Base-by-base conservation (phyloP, 2,329 filamentous ascomycete genomes). In the Plectosphaerella sp. region DNA sequence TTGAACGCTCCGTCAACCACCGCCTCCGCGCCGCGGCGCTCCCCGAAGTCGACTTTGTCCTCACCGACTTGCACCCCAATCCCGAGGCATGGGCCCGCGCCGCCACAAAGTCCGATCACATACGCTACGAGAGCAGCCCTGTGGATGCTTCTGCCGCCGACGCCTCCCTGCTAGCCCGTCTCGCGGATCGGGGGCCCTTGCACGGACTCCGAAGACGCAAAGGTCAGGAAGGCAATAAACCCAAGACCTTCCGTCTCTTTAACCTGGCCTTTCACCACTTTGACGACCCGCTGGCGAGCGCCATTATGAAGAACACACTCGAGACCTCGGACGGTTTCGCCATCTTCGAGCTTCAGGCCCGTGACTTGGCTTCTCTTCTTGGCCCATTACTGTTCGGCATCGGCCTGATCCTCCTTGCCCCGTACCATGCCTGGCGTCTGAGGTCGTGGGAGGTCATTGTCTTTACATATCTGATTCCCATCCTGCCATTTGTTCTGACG, bases 181-280 rank as follows among this genome's bases (percentile, higher is more conserved):
- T 62, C 24, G 51, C 49, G 4, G 35, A 33, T 9, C 43, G 43
- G 14, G 20, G 18, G 11, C 14, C 48, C 48, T 22, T 33, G 22
- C 22, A 41, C 39, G n/a, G 20, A 24, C 22, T 28, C 10, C 24
- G 24, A 12, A 11, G 22, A 24, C 16, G 47, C 37, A 37, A 41
- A 22, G 24, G 14, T 37, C 5, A n/a, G 35, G 15, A 18, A 8
- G 5, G 18, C 48, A 9, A 6, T 58, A 71, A 69, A 4, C 72
- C 71, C 47, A 78, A 75, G 61, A 78, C 88, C 20, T 87, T 90
- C 63, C 75, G 88, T 5, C 69, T 91, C 48, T 91, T 88, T 66
- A 88, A 86, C 63, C 73, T 90, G 2, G 81, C 86, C 1, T 92
- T 92, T 62, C 88, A 91, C 67, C 88, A 91, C 69, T 91, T 91